Conservation (phyloP, 805 yeast species). For the Candida rishiriensis region DNA sequence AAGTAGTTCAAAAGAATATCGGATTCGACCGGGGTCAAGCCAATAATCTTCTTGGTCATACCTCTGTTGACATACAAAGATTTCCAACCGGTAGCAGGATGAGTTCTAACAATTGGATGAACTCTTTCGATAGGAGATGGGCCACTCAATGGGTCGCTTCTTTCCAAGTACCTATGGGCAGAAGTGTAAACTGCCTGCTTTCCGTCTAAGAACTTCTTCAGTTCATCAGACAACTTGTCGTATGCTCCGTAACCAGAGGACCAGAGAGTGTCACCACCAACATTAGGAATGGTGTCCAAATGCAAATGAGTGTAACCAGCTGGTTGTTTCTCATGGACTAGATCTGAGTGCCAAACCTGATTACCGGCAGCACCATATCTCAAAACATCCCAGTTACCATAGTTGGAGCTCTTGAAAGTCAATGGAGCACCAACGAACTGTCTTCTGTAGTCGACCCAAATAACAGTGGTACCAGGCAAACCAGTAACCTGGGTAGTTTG, state of each 20-base stretch:
- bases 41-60: slow-evolving; percentile 46
- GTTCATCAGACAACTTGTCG: slow-evolving; percentile 47
- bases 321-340: slow-evolving; percentile 47
- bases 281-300: slow-evolving; percentile 41
- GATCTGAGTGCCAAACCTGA: slow-evolving; percentile 47
- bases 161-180: slow-evolving; percentile 34
- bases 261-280: slow-evolving; percentile 54
- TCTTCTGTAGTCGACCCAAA: slow-evolving; percentile 35
- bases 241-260: slow-evolving; percentile 51
- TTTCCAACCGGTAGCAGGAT: slow-evolving; percentile 64
- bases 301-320: slow-evolving; percentile 48
- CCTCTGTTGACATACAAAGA: slow-evolving; percentile 47
- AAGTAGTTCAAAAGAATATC: slow-evolving; percentile 42
- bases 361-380: slow-evolving; percentile 16
- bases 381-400: slow-evolving; percentile 16
- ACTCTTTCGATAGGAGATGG: slow-evolving; percentile 45
- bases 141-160: slow-evolving; percentile 39
- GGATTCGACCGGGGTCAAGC: slow-evolving; percentile 45
- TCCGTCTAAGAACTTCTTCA: slow-evolving; percentile 47
- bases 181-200: slow-evolving; percentile 40
- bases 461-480: slow-evolving; percentile 33
- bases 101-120: slow-evolving; percentile 58
- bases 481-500: slow-evolving; percentile 31
- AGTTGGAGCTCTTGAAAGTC: slow-evolving; percentile 14
- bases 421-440: slow-evolving; percentile 16